Evolutionary conservation across 2,329 filamentous ascomycete genomes (phyloP).

Genomic region (Arthrinium phaeospermum): DNA sequence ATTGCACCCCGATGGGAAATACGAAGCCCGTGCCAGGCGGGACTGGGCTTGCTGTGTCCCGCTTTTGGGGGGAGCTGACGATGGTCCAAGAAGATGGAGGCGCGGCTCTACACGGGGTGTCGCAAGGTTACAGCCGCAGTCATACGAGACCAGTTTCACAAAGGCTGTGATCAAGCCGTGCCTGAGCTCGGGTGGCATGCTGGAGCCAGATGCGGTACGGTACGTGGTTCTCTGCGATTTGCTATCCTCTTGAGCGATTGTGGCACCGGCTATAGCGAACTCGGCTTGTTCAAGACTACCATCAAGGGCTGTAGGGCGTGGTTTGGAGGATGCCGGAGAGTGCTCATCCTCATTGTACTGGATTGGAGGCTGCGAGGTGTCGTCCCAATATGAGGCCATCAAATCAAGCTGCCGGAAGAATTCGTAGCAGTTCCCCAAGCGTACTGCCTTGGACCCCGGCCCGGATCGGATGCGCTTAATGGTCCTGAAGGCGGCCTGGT

Average conservation of each 20-base stretch:
- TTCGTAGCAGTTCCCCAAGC: constrained; percentile 68
- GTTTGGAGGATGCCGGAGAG: neutral
- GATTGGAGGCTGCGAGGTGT: constrained; percentile 51
- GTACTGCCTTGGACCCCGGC: constrained; percentile 57
- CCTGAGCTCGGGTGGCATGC: constrained; percentile 64
- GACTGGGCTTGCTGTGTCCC: constrained; percentile 15
- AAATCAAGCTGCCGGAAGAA: constrained; percentile 68
- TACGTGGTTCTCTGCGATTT: constrained; percentile 37
- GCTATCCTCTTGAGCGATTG: constrained; percentile 24
- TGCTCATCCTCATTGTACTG: constrained; percentile 23
- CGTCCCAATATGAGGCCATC: constrained; percentile 66
- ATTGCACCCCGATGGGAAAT: constrained; percentile 63
- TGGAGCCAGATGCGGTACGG: constrained; percentile 56
- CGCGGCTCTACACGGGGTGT: constrained; percentile 64
- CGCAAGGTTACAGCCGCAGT: constrained; percentile 68
- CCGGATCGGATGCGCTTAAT: constrained; percentile 62
- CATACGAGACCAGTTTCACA: constrained; percentile 68
- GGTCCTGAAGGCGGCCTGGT: constrained; percentile 65
- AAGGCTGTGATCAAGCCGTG: constrained; percentile 64
- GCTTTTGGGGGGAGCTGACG: constrained; percentile 17
- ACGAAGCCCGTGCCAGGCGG: constrained; percentile 43
- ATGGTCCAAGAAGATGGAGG: constrained; percentile 53
- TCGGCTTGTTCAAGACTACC: constrained; percentile 29
- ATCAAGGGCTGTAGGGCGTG: constrained; percentile 25
- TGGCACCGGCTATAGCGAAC: constrained; percentile 23